Percentiles rank a stretch among this genome's conserved stretches.
These are phyloP conservation scores for Sambucus nigra DNA, from an alignment of 129 eudicot genomes.

Conservation along the genomic window DNA sequence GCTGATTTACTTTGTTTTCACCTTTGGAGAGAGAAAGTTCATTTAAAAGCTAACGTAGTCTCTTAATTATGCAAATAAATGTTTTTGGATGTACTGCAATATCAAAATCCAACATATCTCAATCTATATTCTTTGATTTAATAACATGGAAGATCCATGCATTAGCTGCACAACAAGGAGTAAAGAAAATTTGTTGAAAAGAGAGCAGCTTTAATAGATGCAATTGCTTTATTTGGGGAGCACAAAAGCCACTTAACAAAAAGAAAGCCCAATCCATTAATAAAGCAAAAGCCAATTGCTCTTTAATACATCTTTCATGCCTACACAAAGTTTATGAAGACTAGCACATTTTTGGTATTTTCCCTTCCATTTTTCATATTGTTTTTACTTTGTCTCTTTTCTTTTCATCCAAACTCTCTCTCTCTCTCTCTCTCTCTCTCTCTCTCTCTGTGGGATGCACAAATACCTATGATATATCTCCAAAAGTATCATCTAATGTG, in stretches of 20 bases:
- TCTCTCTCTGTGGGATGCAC: neutral
- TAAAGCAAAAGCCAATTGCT: constrained; percentile 38
- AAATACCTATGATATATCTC: neutral
- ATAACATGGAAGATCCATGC: neutral
- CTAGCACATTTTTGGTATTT: constrained; percentile 17
- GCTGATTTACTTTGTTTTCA: constrained; percentile 17
- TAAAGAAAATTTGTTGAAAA: constrained; percentile 34
- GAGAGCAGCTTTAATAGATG: constrained; percentile 42
- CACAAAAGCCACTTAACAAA: constrained; percentile 40
- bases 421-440: neutral
- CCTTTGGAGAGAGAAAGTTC: constrained; percentile 3
- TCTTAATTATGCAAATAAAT: neutral
- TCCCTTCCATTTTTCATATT: constrained; percentile 7
- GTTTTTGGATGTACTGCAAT: constrained; percentile 1
- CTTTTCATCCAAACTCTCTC: constrained; percentile 1
- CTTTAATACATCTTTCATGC: constrained; percentile 36
- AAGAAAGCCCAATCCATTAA: constrained; percentile 41
- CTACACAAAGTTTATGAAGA: too few relatives aligned
- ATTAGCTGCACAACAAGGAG: neutral
- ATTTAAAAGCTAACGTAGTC: constrained; percentile 5
- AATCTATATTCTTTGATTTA: constrained; percentile 7
- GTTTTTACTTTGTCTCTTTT: constrained; percentile 15
- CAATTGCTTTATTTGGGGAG: constrained; percentile 50
- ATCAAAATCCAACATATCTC: constrained; percentile 4
- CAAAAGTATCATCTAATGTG: neutral